Percentiles rank a stretch among this genome's conserved stretches.
Conservation (phyloP, 225 moss, liverwort and hornwort species). For the Marchantia paleacea region DNA sequence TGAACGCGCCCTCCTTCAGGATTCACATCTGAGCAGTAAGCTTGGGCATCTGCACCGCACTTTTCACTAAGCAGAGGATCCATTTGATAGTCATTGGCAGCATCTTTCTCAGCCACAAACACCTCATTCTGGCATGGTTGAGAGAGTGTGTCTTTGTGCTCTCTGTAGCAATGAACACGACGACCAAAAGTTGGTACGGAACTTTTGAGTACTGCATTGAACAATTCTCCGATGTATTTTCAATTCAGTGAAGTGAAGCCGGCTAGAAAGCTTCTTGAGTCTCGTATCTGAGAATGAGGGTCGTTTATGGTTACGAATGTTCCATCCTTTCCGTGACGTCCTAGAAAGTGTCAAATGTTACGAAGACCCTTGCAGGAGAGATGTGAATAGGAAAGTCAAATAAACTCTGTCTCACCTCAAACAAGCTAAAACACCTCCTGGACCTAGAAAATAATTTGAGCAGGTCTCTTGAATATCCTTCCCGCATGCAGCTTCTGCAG, state of each 20-base stretch:
- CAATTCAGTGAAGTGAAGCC: too few relatives aligned
- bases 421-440: constrained; percentile 36
- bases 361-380: not conserved
- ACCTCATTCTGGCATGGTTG: constrained; percentile 46
- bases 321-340: too few relatives aligned
- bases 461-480: constrained; percentile 40
- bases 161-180: constrained; percentile 26
- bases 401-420: constrained; percentile 28
- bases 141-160: constrained; percentile 37
- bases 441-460: constrained; percentile 1
- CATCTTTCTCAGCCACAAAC: constrained; percentile 42
- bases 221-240: too few relatives aligned
- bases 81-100: constrained; percentile 47
- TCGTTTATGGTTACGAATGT: too few relatives aligned
- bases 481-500: constrained; percentile 39
- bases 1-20: constrained; percentile 46
- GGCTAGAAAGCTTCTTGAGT: too few relatives aligned
- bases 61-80: constrained; percentile 35
- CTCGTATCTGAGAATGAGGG: too few relatives aligned
- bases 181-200: not conserved
- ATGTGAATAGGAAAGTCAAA: not conserved
- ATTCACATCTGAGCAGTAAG: constrained; percentile 31
- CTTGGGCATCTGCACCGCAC: constrained; percentile 34
- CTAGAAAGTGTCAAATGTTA: not conserved
- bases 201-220: too few relatives aligned